Percentiles rank a stretch among this genome's conserved stretches.
phyloP scores from a whole-genome alignment of 2,329 filamentous ascomycete species.

The Chaetomium strumarium region DNA sequence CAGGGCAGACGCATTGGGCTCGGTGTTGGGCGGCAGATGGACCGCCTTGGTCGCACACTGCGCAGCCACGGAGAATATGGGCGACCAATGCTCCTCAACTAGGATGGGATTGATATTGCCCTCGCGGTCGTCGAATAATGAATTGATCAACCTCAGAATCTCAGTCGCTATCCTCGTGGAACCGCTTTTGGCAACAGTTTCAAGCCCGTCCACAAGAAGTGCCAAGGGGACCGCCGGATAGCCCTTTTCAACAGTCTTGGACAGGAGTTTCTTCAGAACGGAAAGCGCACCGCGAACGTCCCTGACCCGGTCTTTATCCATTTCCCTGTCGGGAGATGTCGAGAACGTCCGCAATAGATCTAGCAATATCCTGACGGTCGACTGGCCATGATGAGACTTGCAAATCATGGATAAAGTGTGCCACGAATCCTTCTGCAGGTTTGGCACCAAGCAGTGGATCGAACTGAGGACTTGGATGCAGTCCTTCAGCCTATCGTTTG shows the following conservation, averaged over 20 bases:
- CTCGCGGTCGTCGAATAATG: conserved; percentile 47
- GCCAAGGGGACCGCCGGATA: conserved; percentile 56
- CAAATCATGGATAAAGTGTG: conserved; percentile 64
- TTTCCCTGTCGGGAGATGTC: conserved; percentile 23
- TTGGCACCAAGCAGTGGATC: conserved; percentile 60
- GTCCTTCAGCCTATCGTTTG: conserved; percentile 53
- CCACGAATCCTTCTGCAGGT: conserved; percentile 60
- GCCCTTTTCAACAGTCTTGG: conserved; percentile 52
- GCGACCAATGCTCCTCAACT: conserved; percentile 60
- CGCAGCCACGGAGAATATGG: conserved; percentile 53
- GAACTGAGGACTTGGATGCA: conserved; percentile 68
- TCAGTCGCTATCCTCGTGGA: conserved; percentile 42
- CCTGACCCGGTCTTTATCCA: conserved; percentile 47
- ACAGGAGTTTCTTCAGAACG: conserved; percentile 57
- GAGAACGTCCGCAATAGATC: conserved; percentile 52
- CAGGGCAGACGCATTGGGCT: conserved; percentile 21
- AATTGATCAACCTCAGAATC: conserved; percentile 49
- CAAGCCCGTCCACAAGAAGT: conserved; percentile 52
- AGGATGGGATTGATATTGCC: conserved; percentile 51
- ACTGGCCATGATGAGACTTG: conserved; percentile 67
- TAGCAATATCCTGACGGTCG: conserved; percentile 59
- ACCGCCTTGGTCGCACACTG: conserved; percentile 43
- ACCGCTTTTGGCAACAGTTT: conserved; percentile 42
- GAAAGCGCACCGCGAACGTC: conserved; percentile 58
- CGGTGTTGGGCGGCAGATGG: conserved; percentile 9